phyloP scores from a whole-genome alignment of 2,329 filamentous ascomycete species.

The Aciculosporium take region DNA sequence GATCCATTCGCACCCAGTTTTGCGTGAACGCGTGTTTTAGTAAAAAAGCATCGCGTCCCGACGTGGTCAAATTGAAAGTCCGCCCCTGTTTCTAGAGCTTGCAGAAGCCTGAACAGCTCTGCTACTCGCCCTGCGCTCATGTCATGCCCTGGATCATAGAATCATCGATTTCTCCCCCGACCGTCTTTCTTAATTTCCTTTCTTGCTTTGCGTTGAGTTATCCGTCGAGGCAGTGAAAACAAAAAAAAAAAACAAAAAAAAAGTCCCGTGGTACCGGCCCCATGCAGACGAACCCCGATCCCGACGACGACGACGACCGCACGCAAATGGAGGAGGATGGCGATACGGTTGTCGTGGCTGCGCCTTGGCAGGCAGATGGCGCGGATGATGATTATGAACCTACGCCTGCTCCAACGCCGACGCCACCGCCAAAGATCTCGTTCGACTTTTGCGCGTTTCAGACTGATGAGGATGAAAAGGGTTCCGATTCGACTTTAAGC shows the following conservation, averaged over 20 bases:
- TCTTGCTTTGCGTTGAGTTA: too few species aligned
- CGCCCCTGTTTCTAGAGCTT: too few species aligned
- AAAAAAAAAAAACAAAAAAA: too few species aligned
- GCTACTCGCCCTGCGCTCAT: too few species aligned
- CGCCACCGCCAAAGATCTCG: conserved; percentile 4
- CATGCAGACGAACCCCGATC: neutral
- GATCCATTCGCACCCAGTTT: neutral
- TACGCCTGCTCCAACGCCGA: too few species aligned
- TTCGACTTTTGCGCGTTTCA: conserved; percentile 8
- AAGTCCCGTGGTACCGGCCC: neutral
- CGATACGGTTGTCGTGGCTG: neutral
- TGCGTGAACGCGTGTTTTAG: neutral
- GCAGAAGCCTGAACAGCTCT: neutral
- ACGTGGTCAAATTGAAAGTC: neutral
- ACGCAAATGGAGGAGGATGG: conserved; percentile 10
- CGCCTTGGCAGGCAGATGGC: neutral
- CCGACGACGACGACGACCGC: neutral
- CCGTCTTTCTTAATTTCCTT: too few species aligned
- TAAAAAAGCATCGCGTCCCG: neutral
- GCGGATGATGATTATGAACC: neutral
- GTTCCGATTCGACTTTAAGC: conserved; percentile 1
- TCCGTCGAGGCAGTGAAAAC: too few species aligned
- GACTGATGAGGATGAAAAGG: neutral
- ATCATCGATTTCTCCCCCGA: too few species aligned
- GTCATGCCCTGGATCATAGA: too few species aligned